Evolutionary conservation across 2,329 filamentous ascomycete genomes (phyloP).

Genomic region (Aspergillus sp.): DNA sequence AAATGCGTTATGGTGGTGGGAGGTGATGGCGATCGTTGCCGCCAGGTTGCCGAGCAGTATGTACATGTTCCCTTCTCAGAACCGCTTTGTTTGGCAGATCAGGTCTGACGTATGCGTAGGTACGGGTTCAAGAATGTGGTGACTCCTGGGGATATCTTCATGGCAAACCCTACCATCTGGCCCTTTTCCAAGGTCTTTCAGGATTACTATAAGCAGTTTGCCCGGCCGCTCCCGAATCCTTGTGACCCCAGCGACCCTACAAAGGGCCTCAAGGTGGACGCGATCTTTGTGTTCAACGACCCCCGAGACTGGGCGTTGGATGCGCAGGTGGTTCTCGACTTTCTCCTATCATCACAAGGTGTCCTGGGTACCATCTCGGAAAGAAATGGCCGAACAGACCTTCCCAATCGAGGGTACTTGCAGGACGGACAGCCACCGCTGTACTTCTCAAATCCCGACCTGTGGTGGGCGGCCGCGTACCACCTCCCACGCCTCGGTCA

Average conservation of each 20-base stretch:
- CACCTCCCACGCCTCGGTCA: constrained; percentile 85
- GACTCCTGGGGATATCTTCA: constrained; percentile 80
- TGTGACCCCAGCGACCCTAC: constrained; percentile 41
- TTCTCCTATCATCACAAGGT: constrained; percentile 76
- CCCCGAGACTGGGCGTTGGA: constrained; percentile 95
- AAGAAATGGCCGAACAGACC: constrained; percentile 63
- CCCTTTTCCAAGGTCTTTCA: constrained; percentile 73
- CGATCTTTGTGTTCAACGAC: constrained; percentile 92
- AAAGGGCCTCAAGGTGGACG: constrained; percentile 73
- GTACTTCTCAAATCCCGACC: constrained; percentile 87
- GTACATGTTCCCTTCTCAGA: background rate
- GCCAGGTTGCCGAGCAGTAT: constrained; percentile 68
- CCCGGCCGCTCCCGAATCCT: constrained; percentile 35
- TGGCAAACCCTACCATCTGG: constrained; percentile 72
- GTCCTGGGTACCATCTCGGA: constrained; percentile 75
- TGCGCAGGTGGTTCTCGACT: constrained; percentile 77
- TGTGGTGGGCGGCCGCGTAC: constrained; percentile 84
- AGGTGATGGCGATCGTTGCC: constrained; percentile 65
- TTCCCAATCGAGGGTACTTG: constrained; percentile 77
- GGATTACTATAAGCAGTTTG: constrained; percentile 57
- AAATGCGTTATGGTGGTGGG: constrained; percentile 75
- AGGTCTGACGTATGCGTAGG: constrained; percentile 25
- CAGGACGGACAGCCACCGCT: constrained; percentile 75
- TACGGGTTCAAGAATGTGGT: constrained; percentile 81
- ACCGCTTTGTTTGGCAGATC: background rate